Evolutionary conservation across 1,284 basidiomycete species (phyloP).

Genomic region (Abortiporus biennis): DNA sequence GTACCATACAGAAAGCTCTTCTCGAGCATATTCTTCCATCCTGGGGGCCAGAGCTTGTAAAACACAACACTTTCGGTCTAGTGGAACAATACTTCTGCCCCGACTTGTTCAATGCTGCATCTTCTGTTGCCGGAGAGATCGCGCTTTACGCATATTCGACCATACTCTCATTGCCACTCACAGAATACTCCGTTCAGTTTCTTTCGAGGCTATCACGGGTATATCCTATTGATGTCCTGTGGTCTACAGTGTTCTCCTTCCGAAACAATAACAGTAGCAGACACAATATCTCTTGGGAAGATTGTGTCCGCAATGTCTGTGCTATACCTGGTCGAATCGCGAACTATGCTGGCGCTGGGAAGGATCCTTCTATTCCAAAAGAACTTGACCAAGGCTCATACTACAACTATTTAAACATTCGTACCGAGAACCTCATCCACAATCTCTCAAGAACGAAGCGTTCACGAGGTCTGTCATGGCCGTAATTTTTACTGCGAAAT

Average conservation of each 20-base stretch:
- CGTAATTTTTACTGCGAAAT: neutral
- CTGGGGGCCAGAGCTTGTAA: conserved; percentile 56
- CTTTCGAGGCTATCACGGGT: conserved; percentile 48
- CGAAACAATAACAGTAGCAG: conserved; percentile 8
- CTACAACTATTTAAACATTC: conserved; percentile 43
- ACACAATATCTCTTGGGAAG: conserved; percentile 53
- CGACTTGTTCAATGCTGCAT: conserved; percentile 46
- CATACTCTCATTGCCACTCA: conserved; percentile 45
- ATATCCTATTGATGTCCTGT: conserved; percentile 68
- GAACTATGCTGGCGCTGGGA: conserved; percentile 44
- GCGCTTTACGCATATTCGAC: conserved; percentile 57
- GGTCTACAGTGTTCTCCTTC: conserved; percentile 17
- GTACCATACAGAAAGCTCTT: conserved; percentile 55
- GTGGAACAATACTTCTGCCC: conserved; percentile 69
- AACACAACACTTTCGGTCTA: conserved; percentile 38
- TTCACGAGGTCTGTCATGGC: conserved; percentile 23
- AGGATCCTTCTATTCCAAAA: conserved; percentile 29
- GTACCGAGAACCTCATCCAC: conserved; percentile 46
- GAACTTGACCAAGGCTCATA: conserved; percentile 48
- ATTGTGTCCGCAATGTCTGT: conserved; percentile 54
- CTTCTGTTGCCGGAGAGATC: conserved; percentile 43
- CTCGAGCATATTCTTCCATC: conserved; percentile 60
- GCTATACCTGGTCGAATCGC: conserved; percentile 63
- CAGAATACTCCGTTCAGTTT: conserved; percentile 40
- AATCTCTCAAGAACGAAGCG: conserved; percentile 19